Conservation (phyloP, 192 early-diverging fungal species). For the Chytriomyces sp. region DNA sequence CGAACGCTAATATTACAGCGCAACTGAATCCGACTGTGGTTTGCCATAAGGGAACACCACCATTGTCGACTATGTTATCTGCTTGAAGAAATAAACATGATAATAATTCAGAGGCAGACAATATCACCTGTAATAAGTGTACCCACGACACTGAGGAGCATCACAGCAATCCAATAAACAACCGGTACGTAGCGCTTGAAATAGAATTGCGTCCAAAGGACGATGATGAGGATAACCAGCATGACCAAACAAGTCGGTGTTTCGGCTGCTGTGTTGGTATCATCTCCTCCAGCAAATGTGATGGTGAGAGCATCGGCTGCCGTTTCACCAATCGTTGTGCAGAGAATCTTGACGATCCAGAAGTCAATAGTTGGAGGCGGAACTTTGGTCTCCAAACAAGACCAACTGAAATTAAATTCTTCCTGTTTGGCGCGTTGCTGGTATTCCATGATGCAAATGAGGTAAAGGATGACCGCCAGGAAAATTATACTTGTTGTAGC, state of each 20-base stretch:
- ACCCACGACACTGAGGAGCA: neutral
- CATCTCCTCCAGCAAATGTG: neutral
- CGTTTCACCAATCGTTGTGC: neutral
- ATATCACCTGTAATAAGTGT: slow-evolving; percentile 2
- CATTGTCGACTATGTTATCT: neutral
- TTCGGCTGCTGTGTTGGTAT: neutral
- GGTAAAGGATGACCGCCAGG: neutral
- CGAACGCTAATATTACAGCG: neutral
- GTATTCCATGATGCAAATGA: too few relatives aligned
- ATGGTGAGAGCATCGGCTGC: neutral
- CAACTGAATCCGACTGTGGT: neutral
- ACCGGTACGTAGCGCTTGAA: neutral
- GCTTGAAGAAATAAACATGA: too few relatives aligned
- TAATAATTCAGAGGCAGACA: too few relatives aligned
- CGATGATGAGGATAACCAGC: neutral
- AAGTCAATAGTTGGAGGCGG: neutral
- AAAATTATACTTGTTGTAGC: neutral
- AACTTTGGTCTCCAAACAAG: too few relatives aligned
- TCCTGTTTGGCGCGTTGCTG: too few relatives aligned
- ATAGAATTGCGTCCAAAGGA: neutral
- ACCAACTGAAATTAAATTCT: too few relatives aligned
- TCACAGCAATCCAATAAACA: neutral
- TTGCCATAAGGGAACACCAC: neutral
- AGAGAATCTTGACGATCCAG: slow-evolving; percentile 1
- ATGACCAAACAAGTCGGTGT: neutral